phyloP scores from a whole-genome alignment of 2,329 filamentous ascomycete genomes.

The Fusarium kyushuense region DNA sequence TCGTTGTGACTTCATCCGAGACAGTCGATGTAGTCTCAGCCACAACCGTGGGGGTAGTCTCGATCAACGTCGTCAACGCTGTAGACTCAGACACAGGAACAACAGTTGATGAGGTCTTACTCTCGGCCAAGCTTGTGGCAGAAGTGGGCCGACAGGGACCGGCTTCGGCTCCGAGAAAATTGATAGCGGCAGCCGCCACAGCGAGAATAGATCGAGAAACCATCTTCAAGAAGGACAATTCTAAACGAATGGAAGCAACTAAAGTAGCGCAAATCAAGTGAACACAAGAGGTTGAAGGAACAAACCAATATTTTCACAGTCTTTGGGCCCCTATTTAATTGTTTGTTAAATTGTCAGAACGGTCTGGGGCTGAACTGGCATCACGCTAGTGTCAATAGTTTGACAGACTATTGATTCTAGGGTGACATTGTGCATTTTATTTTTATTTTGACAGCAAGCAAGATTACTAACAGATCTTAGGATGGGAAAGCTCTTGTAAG shows the following conservation, averaged over 20 bases:
- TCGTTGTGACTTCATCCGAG: neutral
- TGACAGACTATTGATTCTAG: neutral
- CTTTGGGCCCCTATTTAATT: neutral
- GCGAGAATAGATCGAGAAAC: neutral
- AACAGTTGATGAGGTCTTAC: neutral
- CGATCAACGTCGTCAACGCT: neutral
- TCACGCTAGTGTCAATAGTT: neutral
- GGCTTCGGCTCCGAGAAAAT: conserved; percentile 5
- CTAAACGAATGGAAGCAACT: conserved; percentile 1
- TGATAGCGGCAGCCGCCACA: neutral
- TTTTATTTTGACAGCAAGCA: no score
- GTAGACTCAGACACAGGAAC: neutral
- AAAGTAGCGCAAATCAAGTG: neutral
- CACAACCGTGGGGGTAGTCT: neutral
- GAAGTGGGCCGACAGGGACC: neutral
- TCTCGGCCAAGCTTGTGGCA: neutral
- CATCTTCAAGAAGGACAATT: neutral
- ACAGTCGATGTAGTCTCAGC: neutral
- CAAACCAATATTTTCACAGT: no score
- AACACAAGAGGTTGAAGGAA: neutral
- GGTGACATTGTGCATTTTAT: neutral
- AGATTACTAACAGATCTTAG: no score
- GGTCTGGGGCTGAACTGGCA: neutral
- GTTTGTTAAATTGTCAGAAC: neutral
- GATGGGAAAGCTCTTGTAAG: no score